Percentiles rank a stretch among this genome's conserved stretches.
phyloP scores from a whole-genome alignment of 2,329 filamentous ascomycete species.

The Teratosphaeriaceae sp. region DNA sequence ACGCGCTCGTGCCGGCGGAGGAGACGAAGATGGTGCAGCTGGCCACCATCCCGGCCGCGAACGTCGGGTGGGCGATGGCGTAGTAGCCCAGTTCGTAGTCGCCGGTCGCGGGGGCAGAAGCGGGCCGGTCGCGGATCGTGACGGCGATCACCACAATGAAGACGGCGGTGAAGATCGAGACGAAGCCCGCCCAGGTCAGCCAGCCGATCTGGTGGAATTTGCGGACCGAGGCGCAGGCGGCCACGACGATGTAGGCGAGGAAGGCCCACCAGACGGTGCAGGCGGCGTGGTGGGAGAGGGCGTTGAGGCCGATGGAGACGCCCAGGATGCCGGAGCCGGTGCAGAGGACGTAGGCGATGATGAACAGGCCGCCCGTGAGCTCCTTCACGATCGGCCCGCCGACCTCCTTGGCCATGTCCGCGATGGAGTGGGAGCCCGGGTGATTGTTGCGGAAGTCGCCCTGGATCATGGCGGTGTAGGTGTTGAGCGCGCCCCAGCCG shows the following conservation, averaged over 20 bases:
- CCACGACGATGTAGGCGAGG: constrained; percentile 46
- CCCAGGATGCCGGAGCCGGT: constrained; percentile 53
- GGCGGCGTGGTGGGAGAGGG: constrained; percentile 50
- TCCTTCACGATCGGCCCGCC: constrained; percentile 49
- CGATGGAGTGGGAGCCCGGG: constrained; percentile 46
- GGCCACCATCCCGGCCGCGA: constrained; percentile 53
- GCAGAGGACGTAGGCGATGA: constrained; percentile 52
- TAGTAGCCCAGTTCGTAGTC: constrained; percentile 50
- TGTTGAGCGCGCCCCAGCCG: constrained; percentile 44
- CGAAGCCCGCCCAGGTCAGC: constrained; percentile 56
- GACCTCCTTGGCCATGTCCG: constrained; percentile 53
- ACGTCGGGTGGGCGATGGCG: constrained; percentile 48
- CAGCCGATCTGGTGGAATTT: constrained; percentile 57
- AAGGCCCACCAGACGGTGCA: constrained; percentile 54
- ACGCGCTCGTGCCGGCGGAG: constrained; percentile 51
- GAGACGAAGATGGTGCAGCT: constrained; percentile 55
- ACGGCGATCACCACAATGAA: constrained; percentile 44
- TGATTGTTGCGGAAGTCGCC: constrained; percentile 35
- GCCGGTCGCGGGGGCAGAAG: constrained; percentile 53
- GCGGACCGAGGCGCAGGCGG: constrained; percentile 46
- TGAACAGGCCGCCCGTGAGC: constrained; percentile 22
- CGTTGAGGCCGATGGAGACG: constrained; percentile 54
- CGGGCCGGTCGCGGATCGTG: constrained; percentile 51
- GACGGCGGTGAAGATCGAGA: constrained; percentile 49
- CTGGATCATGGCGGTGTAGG: constrained; percentile 41